Evolutionary conservation across 2,329 filamentous ascomycete genomes (phyloP), one percentile per base, ranked within the genome.

Genomic region (Bisporella sp.): DNA sequence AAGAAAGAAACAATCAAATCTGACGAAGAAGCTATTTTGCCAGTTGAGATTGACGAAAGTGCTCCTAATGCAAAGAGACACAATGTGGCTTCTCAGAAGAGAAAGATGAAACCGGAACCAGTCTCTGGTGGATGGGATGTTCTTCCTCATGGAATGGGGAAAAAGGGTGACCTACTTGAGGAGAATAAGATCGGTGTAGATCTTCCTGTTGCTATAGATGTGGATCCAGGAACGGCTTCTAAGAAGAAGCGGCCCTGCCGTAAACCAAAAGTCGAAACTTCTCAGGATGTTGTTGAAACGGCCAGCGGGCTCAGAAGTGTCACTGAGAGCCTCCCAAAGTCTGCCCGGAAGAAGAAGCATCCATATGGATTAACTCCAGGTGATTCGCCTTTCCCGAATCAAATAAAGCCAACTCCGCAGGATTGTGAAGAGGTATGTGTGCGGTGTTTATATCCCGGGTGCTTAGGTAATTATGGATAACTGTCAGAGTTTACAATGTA

Each of bases 321-420:
- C 21, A 21, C 21, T 21, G 21, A 21, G 21, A 21, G 21, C 21
- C 21, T 21, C 21, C 21, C 21, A 21, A 21, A 21, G 21, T 3
- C 21, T 21, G 21, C 21, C 21, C 21, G 21, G 21, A 60, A 58
- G 46, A 66, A 67, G 46, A 61, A 60, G 5, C 70, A 74, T 47
- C 69, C 68, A 2, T 81, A 81, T 50, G 73, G 76, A 9, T 61
- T 82, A 31, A 79, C 71, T 2, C 77, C 77, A 30, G 77, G 78
- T 29, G 60, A 62, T 47, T 77, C 81, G 1, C 89, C 88, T 0
- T 95, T 85, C 56, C 85, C 87, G 0, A 73, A 84, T 50, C 85
- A 80, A 65, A 59, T 66, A 3, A 76, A 74, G 49, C 89, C 89
- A 0, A 89, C 84, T 0, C 60, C 73, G 0, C 78, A 82, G 46